phyloP scores from a whole-genome alignment of 345 rosid species.

The Arabis alpina region DNA sequence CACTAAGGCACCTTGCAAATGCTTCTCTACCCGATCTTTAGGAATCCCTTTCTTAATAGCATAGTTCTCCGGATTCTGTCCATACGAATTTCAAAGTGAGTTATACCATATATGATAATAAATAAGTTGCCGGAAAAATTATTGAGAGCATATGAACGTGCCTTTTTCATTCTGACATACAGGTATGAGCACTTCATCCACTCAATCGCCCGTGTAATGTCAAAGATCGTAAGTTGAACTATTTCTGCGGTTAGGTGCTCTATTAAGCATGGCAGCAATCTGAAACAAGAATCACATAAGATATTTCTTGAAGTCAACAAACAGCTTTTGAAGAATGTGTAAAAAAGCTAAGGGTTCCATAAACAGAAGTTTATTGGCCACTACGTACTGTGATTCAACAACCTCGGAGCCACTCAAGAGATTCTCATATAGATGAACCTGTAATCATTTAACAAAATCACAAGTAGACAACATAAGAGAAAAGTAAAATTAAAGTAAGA shows the following conservation, averaged over 20 bases:
- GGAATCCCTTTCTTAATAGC: conserved; percentile 77
- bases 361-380: conserved; percentile 33
- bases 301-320: not conserved
- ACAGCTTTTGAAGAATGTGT: conserved; percentile 16
- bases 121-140: not conserved
- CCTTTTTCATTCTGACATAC: conserved; percentile 94
- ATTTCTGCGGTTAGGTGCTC: conserved; percentile 99
- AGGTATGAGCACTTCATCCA: conserved; percentile 97
- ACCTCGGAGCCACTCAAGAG: conserved; percentile 90
- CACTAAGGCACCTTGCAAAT: conserved; percentile 68
- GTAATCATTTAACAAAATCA: conserved; percentile 36
- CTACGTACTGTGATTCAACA: conserved; percentile 94
- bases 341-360: not conserved
- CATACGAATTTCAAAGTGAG: conserved; percentile 25
- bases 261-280: conserved; percentile 84
- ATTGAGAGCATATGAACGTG: conserved; percentile 38
- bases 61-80: conserved; percentile 90
- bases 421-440: conserved; percentile 96
- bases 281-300: conserved; percentile 44
- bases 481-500: conserved; percentile 17
- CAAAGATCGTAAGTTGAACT: conserved; percentile 88
- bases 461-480: conserved; percentile 14
- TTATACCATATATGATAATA: conserved; percentile 8
- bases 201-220: conserved; percentile 85
- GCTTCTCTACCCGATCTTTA: conserved; percentile 78